Conservation (phyloP, 805 yeast species). For the Vanderwaltozyma tropicalis region DNA sequence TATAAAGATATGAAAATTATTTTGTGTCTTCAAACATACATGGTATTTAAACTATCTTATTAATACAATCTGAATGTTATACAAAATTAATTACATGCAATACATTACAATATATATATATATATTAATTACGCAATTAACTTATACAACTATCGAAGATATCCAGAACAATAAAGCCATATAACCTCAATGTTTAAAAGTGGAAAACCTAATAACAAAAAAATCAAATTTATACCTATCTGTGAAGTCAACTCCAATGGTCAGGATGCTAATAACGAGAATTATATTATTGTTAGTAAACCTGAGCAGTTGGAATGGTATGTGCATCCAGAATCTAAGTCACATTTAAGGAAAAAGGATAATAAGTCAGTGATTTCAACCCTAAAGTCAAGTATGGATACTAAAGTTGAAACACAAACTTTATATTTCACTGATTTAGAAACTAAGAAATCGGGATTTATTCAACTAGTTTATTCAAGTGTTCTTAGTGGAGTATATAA, state of each 20-base stretch:
- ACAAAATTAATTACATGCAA: too few relatives aligned
- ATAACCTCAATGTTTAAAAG: background rate
- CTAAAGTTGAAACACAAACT: constrained; percentile 47
- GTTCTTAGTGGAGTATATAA: constrained; percentile 41
- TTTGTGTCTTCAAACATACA: too few relatives aligned
- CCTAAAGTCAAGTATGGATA: background rate
- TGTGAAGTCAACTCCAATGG: constrained; percentile 1
- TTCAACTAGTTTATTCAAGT: constrained; percentile 43
- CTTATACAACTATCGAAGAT: too few relatives aligned
- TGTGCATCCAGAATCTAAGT: constrained; percentile 1
- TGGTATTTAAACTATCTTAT: too few relatives aligned
- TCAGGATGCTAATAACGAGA: background rate
- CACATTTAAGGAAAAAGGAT: too few relatives aligned
- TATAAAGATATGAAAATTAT: too few relatives aligned
- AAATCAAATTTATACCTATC: constrained; percentile 3
- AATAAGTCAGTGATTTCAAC: background rate
- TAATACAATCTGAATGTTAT: too few relatives aligned
- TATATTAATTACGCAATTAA: too few relatives aligned
- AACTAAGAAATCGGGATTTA: constrained; percentile 36
- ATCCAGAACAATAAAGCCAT: too few relatives aligned
- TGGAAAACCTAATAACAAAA: constrained; percentile 4
- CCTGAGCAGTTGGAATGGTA: constrained; percentile 4
- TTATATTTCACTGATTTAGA: constrained; percentile 40
- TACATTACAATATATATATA: too few relatives aligned
- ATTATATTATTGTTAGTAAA: background rate